phyloP scores from a whole-genome alignment of 2,329 filamentous ascomycete genomes.

The Diaporthe sp. region DNA sequence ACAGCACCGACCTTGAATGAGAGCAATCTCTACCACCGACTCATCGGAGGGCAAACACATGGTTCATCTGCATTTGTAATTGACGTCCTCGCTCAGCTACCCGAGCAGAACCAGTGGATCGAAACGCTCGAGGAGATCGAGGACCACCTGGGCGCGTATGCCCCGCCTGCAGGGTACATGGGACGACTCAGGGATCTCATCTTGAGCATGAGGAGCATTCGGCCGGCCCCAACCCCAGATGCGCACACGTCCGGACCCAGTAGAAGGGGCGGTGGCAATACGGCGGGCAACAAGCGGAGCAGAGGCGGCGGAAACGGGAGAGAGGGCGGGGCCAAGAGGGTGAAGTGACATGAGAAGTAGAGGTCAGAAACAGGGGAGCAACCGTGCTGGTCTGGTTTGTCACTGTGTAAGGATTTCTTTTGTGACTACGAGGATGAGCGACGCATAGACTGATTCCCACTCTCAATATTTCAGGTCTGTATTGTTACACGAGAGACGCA shows the following conservation, averaged over 20 bases:
- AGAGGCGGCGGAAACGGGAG: conserved; percentile 31
- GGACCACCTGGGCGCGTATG: conserved; percentile 44
- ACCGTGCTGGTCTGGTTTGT: not conserved
- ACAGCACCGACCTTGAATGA: conserved; percentile 52
- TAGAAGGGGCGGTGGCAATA: conserved; percentile 24
- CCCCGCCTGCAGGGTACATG: conserved; percentile 48
- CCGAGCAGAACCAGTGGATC: conserved; percentile 60
- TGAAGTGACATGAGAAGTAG: conserved; percentile 8
- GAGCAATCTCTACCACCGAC: conserved; percentile 62
- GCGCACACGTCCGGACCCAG: not conserved
- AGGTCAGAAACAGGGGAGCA: not conserved
- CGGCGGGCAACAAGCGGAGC: conserved; percentile 35
- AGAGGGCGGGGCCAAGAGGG: conserved; percentile 40
- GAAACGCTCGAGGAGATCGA: conserved; percentile 54
- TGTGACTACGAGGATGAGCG: not conserved
- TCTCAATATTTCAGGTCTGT: not conserved
- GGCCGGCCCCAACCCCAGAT: not conserved
- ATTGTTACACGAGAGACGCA: not conserved
- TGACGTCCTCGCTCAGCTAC: conserved; percentile 58
- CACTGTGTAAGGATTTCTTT: not conserved
- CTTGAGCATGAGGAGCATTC: conserved; percentile 45
- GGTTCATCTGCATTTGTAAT: conserved; percentile 60
- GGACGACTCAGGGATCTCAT: conserved; percentile 49
- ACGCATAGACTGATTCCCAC: not conserved
- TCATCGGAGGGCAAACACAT: conserved; percentile 59